A percentile compares a stretch with the other conserved stretches of the same genome.
These are phyloP conservation scores for Cryphonectria parasitica DNA, from an alignment of 2,329 filamentous ascomycete species.

Conservation along the genomic window DNA sequence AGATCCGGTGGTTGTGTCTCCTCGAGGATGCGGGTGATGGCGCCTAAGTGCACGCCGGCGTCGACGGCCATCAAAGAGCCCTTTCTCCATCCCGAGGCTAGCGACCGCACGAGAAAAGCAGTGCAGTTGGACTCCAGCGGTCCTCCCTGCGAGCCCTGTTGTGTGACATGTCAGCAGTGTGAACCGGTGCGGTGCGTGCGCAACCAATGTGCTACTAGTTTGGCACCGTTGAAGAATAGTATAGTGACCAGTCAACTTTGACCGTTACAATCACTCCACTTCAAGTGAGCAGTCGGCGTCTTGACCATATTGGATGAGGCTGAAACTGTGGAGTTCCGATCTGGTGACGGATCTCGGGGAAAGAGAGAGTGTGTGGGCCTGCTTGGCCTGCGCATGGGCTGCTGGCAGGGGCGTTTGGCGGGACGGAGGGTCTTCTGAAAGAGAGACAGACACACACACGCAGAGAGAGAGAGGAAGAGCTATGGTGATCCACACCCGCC, in stretches of 20 bases:
- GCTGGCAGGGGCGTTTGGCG: slow-evolving; percentile 11
- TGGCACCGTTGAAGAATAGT: slow-evolving; percentile 1
- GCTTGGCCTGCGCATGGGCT: slow-evolving; percentile 21
- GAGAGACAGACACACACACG: neutral
- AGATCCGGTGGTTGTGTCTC: slow-evolving; percentile 48
- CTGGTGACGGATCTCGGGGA: slow-evolving; percentile 22
- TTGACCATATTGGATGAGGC: slow-evolving; percentile 19
- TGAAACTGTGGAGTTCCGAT: slow-evolving; percentile 24
- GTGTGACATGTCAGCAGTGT: slow-evolving; percentile 38
- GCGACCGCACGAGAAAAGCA: slow-evolving; percentile 83
- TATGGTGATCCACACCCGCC: slow-evolving; percentile 25
- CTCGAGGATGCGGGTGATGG: slow-evolving; percentile 80
- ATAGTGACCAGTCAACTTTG: neutral
- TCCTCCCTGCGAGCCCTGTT: slow-evolving; percentile 84
- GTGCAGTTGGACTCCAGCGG: slow-evolving; percentile 90
- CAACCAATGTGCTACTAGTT: slow-evolving; percentile 9
- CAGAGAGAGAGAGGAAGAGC: slow-evolving; percentile 6
- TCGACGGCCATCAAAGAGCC: slow-evolving; percentile 91
- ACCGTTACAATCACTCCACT: slow-evolving; percentile 13
- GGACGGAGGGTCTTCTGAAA: slow-evolving; percentile 14
- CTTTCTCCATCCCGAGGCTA: slow-evolving; percentile 76
- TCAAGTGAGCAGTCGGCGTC: slow-evolving; percentile 8
- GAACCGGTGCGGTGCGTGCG: neutral
- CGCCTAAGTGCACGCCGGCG: slow-evolving; percentile 84
- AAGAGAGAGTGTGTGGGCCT: slow-evolving; percentile 18